Base-by-base conservation (phyloP, 495 filamentous ascomycete genomes). In the Xylaria nigripes region DNA sequence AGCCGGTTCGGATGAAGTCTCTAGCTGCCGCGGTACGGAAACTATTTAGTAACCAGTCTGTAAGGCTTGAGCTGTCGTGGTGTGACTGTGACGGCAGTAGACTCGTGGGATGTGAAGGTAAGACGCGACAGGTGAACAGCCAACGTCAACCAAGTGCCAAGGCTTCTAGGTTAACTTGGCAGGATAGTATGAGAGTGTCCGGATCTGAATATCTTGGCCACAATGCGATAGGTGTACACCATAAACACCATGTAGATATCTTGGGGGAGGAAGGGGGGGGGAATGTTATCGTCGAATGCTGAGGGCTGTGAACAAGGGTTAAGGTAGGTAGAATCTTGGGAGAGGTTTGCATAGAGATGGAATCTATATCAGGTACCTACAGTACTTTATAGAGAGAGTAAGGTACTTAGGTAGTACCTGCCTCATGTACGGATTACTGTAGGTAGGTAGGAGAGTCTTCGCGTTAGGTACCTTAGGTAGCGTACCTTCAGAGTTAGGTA, bases 101-200 rank as follows among this genome's bases (percentile, higher is more conserved):
- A 6, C 40, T 44, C 12, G 49, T 51, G 18, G 24, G 40, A 34
- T 51, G 49, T 18, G 38, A 29, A 49, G 22, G 32, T 49, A 32
- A 53, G 42, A 46, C 30, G 51, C n/a, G 42, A 38, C 43, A 30
- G 43, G 32, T 15, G 43, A 38, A 34, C 30, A 54, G 45, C 51
- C 30, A 47, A 44, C 41, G 27, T 7, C 6, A 19, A 6, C 3
- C n/a, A 13, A 27, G 8, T n/a, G 51, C 51, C 51, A 48, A 54
- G 51, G 32, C 32, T 29, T 47, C 51, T 36, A 54, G 51, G 51
- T 29, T 36, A 40, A 54, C 42, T 47, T 54, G 43, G 51, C 45
- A 21, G 47, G 1, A 32, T 18, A 47, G 47, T 16, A 49, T 36
- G 10, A 30, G 27, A 30, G 32, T 15, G 10, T 38, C 27, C 13